Conservation (phyloP, 2,329 filamentous ascomycete species). For the Huntiella abstrusa region DNA sequence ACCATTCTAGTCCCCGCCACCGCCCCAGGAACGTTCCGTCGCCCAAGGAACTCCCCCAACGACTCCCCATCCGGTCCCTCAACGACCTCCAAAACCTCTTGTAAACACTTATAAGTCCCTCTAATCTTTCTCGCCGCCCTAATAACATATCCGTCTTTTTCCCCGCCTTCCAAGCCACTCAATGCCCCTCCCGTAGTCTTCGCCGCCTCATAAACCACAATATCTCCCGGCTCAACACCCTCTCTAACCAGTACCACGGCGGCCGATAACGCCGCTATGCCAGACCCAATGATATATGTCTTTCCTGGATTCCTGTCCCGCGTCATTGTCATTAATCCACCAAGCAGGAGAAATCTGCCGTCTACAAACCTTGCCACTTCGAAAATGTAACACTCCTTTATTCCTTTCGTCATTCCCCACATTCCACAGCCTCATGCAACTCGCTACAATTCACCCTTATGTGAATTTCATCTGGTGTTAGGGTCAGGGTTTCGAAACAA, state of each 20-base stretch:
- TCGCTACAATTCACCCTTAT: too few species aligned
- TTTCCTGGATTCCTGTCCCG: too few species aligned
- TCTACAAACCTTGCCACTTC: constrained; percentile 8
- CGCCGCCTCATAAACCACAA: constrained; percentile 20
- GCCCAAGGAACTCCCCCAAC: neutral
- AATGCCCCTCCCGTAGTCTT: constrained; percentile 17
- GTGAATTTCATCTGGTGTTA: neutral
- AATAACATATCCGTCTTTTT: constrained; percentile 18
- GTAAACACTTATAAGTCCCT: constrained; percentile 18
- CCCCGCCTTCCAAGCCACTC: constrained; percentile 15
- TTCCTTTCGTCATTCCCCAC: neutral
- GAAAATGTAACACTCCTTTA: constrained; percentile 8
- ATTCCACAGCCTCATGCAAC: neutral
- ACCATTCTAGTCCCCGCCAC: constrained; percentile 2
- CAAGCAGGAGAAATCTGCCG: too few species aligned
- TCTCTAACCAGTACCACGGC: constrained; percentile 20
- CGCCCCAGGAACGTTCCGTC: constrained; percentile 1
- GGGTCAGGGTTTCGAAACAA: too few species aligned
- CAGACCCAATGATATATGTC: constrained; percentile 19
- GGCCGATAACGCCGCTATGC: constrained; percentile 19
- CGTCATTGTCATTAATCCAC: too few species aligned
- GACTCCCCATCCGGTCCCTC: constrained; percentile 1
- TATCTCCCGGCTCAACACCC: constrained; percentile 17
- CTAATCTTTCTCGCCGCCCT: constrained; percentile 19
- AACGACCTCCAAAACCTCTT: constrained; percentile 14